phyloP scores from a whole-genome alignment of 306 rosid genomes.

The Potentilla sterilis region DNA sequence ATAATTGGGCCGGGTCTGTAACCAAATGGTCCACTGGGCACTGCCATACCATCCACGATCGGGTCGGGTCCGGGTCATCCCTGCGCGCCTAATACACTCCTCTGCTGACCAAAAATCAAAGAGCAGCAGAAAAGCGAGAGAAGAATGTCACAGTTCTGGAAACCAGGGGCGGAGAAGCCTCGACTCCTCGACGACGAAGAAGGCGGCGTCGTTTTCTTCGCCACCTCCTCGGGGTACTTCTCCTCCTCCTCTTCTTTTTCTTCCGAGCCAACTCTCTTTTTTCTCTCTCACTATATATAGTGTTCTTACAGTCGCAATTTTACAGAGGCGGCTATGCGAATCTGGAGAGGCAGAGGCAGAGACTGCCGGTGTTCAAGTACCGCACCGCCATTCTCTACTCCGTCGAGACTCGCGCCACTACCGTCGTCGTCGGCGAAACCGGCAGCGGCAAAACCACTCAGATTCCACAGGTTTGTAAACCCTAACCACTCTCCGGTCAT shows the following conservation, averaged over 20 bases:
- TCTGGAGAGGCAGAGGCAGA: conserved; percentile 79
- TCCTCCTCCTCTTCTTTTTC: conserved; percentile 11
- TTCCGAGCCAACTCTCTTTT: background rate
- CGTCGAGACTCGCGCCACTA: conserved; percentile 81
- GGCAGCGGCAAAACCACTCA: conserved; percentile 97
- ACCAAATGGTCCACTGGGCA: too few species aligned
- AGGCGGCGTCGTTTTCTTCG: conserved; percentile 83
- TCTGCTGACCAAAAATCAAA: background rate
- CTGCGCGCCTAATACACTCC: background rate
- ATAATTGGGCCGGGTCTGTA: too few species aligned
- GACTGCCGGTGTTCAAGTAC: conserved; percentile 83
- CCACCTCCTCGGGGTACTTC: conserved; percentile 41
- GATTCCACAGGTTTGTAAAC: conserved; percentile 73
- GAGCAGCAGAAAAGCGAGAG: background rate
- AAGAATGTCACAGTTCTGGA: conserved; percentile 71
- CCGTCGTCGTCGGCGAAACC: conserved; percentile 89
- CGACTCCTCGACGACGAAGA: conserved; percentile 89
- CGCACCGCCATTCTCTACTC: conserved; percentile 76
- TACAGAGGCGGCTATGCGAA: conserved; percentile 51
- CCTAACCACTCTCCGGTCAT: background rate
- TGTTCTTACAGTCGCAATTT: background rate
- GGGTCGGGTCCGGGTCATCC: background rate
- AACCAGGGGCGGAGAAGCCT: conserved; percentile 88
- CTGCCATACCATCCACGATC: too few species aligned
- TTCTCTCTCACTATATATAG: background rate